Evolutionary conservation across 306 rosid species (phyloP), one percentile per base, ranked within the genome.

Genomic region (Lotus japonicus): DNA sequence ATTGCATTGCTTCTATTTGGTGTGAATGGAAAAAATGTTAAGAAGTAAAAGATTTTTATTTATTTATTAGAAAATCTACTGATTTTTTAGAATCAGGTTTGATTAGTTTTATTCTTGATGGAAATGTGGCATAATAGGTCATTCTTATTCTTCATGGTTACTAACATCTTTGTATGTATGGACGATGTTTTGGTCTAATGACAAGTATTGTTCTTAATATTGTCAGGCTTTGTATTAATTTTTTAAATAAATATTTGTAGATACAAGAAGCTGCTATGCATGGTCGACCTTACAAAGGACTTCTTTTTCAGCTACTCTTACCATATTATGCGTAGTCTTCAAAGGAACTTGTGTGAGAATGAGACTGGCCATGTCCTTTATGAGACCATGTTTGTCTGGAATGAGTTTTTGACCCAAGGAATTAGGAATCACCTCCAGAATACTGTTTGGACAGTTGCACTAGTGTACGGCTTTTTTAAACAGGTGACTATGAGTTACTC

Each of bases 291-390:
- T 72, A 83, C 94, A n/a, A 88, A 87, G 87, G 97, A 91, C 88
- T 91, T 91, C 97, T 83, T 78, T 87, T 91, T 86, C 83, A 85
- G 97, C 94, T 88, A 91, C 82, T 88, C 97, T 53, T 91, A 91
- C 84, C 79, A 83, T 66, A 79, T 91, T 55, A 91, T 91, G 97
- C 77, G 79, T 64, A 78, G 94, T 83, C 87, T 91, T 61, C 97
- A 91, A 76, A 87, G 77, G 82, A 91, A 91, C 75, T 64, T 88
- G 45, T 79, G 81, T 77, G 82, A 86, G 59, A 73, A 72, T 81
- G 83, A 77, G 74, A 49, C 86, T 51, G 94, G 88, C 18, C 81
- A 75, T 6, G 77, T 67, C 44, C 84, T 82, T 67, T 88, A 88
- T 44, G 91, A 88, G 68, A 86, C 87, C 46, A 85, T 88, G 96